A percentile compares a stretch with the other conserved stretches of the same genome.
phyloP scores from a whole-genome alignment of 1,139 yeast genomes.

The Groenewaldozyma auringiensis region DNA sequence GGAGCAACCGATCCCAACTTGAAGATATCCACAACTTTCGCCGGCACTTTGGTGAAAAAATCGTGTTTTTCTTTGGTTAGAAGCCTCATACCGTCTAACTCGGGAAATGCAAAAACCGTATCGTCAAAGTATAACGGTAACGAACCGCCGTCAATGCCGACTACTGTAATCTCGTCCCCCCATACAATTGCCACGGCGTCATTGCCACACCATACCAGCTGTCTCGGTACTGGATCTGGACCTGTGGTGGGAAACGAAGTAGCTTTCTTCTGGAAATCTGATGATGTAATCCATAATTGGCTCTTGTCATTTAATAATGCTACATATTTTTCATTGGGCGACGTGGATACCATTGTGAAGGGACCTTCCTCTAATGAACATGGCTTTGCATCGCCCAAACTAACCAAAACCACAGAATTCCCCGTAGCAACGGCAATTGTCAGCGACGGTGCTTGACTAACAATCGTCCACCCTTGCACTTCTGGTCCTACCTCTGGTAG shows the following conservation, averaged over 20 bases:
- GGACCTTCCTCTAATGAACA: conserved; percentile 42
- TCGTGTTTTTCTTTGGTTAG: conserved; percentile 53
- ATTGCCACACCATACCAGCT: conserved; percentile 76
- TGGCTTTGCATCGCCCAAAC: conserved; percentile 24
- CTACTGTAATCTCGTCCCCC: conserved; percentile 56
- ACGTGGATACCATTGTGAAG: conserved; percentile 43
- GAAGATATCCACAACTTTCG: conserved; percentile 53
- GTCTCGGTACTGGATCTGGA: conserved; percentile 27
- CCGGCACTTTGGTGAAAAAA: conserved; percentile 58
- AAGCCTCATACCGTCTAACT: conserved; percentile 65
- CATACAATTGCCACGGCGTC: conserved; percentile 62
- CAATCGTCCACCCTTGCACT: conserved; percentile 10
- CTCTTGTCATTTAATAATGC: conserved; percentile 46
- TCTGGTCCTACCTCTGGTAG: conserved; percentile 16
- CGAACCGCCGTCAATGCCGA: conserved; percentile 66
- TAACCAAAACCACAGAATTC: conserved; percentile 21
- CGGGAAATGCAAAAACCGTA: conserved; percentile 39
- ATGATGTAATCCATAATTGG: conserved; percentile 47
- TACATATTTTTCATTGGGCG: conserved; percentile 57
- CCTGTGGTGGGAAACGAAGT: conserved; percentile 35
- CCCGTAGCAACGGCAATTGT: conserved; percentile 30
- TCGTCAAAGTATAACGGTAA: conserved; percentile 39
- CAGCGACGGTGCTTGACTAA: conserved; percentile 28
- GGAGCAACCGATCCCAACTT: conserved; percentile 80
- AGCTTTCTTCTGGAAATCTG: conserved; percentile 44